Conservation (phyloP, 2,329 filamentous ascomycete genomes). For the Chrysoporthe deuterocubensis region DNA sequence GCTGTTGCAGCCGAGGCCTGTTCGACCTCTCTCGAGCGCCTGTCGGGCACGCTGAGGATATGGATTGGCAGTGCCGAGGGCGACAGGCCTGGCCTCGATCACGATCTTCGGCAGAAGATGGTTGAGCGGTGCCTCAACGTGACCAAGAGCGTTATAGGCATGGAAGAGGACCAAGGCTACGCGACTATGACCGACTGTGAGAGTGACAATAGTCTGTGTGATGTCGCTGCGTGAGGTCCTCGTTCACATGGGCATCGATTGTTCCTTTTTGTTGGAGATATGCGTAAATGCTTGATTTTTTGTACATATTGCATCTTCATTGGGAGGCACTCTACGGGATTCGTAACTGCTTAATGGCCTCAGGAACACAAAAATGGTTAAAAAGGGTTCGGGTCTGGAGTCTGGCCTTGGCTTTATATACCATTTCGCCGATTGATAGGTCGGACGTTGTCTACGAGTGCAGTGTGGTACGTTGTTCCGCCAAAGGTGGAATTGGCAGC, state of each 20-base stretch:
- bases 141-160: conserved; percentile 61
- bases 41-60: conserved; percentile 61
- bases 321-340: not conserved
- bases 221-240: conserved; percentile 16
- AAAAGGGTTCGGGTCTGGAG: conserved; percentile 10
- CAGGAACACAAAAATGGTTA: conserved; percentile 17
- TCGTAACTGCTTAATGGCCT: conserved; percentile 17
- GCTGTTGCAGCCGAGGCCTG: conserved; percentile 52
- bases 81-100: conserved; percentile 55
- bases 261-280: conserved; percentile 6
- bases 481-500: not conserved
- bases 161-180: conserved; percentile 64
- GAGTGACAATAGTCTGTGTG: conserved; percentile 35
- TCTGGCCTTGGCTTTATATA: not conserved
- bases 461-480: not conserved
- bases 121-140: conserved; percentile 60
- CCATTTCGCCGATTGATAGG: not conserved
- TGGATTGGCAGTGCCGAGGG: conserved; percentile 63
- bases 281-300: conserved; percentile 11
- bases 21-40: conserved; percentile 54
- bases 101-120: conserved; percentile 55
- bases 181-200: conserved; percentile 60
- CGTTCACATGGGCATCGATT: not conserved
- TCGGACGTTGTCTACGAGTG: not conserved
- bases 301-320: conserved; percentile 23